These are phyloP conservation scores for Liquidambar formosana DNA, from an alignment of 164 flowering plant genomes.

Conservation along the genomic window DNA sequence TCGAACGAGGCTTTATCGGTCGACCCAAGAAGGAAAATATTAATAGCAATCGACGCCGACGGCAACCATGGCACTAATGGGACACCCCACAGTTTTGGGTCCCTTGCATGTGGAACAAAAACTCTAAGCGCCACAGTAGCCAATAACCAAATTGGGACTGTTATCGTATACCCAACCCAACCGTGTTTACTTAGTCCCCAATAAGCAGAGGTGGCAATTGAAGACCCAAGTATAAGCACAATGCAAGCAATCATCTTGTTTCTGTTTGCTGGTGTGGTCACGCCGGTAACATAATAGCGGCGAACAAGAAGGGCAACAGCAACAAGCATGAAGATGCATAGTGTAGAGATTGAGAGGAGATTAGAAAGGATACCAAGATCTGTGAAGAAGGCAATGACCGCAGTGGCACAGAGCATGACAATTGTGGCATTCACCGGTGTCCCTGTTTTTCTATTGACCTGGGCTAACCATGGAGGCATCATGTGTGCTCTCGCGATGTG, in stretches of 20 bases:
- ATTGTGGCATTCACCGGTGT: constrained; percentile 73
- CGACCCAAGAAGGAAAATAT: constrained; percentile 57
- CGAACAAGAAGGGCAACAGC: constrained; percentile 64
- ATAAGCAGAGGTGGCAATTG: constrained; percentile 38
- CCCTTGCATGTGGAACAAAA: constrained; percentile 46
- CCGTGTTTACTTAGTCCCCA: constrained; percentile 41
- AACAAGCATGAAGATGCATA: constrained; percentile 68
- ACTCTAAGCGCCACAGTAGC: constrained; percentile 33
- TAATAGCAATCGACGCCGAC: constrained; percentile 49
- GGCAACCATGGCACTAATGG: constrained; percentile 73
- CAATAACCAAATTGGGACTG: constrained; percentile 45
- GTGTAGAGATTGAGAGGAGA: constrained; percentile 67
- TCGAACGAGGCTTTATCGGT: constrained; percentile 39
- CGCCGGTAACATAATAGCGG: constrained; percentile 54
- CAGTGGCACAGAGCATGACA: constrained; percentile 47
- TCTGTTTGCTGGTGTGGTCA: constrained; percentile 31
- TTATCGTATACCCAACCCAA: constrained; percentile 43
- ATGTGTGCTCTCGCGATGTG: constrained; percentile 81
- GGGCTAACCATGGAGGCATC: constrained; percentile 71
- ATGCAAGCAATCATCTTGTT: constrained; percentile 42
- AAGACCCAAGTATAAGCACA: constrained; percentile 41
- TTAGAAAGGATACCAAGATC: constrained; percentile 47
- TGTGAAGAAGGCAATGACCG: constrained; percentile 63
- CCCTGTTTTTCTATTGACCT: constrained; percentile 45
- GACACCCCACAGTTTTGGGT: constrained; percentile 51